Conservation (phyloP, 2,329 filamentous ascomycete species). For the Ramularia collo-cygni region DNA sequence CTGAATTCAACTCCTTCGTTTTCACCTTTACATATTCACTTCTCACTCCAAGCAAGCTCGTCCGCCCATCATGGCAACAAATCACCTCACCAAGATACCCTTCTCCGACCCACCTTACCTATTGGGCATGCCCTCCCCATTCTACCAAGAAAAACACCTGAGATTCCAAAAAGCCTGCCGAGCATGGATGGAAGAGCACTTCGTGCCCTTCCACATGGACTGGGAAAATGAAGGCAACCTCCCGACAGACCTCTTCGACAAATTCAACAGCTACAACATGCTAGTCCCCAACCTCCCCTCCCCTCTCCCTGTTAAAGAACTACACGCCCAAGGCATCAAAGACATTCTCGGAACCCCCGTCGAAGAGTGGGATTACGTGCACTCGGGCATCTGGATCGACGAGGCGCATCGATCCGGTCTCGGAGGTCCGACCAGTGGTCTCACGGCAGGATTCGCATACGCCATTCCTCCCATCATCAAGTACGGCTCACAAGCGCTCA, state of each 20-base stretch:
- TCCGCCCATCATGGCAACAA: slow-evolving; percentile 8
- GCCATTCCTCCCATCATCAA: slow-evolving; percentile 65
- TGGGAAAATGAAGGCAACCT: slow-evolving; percentile 18
- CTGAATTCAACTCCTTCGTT: too few species aligned
- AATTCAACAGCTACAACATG: slow-evolving; percentile 60
- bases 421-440: slow-evolving; percentile 52
- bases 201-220: slow-evolving; percentile 17
- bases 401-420: slow-evolving; percentile 64
- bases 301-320: slow-evolving; percentile 60
- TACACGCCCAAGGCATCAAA: slow-evolving; percentile 57
- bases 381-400: slow-evolving; percentile 61
- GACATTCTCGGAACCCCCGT: slow-evolving; percentile 61
- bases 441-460: slow-evolving; percentile 65
- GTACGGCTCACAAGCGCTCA: slow-evolving; percentile 54
- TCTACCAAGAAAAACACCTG: slow-evolving; percentile 17
- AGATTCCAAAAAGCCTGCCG: slow-evolving; percentile 17
- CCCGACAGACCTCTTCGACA: slow-evolving; percentile 55
- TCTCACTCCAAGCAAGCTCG: too few species aligned
- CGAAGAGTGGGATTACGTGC: slow-evolving; percentile 66
- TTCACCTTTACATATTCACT: too few species aligned
- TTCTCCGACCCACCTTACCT: slow-evolving; percentile 19
- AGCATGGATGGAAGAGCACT: slow-evolving; percentile 20
- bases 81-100: slow-evolving; percentile 15
- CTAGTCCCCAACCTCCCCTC: slow-evolving; percentile 62
- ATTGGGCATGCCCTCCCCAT: slow-evolving; percentile 14